phyloP scores from a whole-genome alignment of 495 filamentous ascomycete genomes.

The Apodospora peruviana region DNA sequence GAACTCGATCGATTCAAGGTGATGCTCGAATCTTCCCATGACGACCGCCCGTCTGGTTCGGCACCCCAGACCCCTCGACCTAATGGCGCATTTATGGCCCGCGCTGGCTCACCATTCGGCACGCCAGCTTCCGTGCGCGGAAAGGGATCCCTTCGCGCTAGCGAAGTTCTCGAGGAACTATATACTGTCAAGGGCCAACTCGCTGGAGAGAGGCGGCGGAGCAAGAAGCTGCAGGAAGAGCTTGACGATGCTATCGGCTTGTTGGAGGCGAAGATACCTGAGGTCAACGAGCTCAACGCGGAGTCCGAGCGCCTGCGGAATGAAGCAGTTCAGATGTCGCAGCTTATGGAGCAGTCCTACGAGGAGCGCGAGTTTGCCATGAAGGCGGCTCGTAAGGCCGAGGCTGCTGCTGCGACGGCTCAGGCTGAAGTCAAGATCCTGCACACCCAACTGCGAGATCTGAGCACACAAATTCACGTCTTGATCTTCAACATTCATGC shows the following conservation, averaged over 20 bases:
- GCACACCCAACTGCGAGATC: constrained; percentile 81
- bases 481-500: constrained; percentile 77
- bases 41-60: constrained; percentile 22
- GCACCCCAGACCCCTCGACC: constrained; percentile 55
- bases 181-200: constrained; percentile 49
- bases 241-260: constrained; percentile 72
- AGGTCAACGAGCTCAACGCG: constrained; percentile 59
- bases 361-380: constrained; percentile 53
- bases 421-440: constrained; percentile 72
- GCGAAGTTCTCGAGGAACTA: constrained; percentile 46
- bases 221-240: constrained; percentile 62
- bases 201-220: constrained; percentile 61
- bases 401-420: constrained; percentile 63
- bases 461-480: constrained; percentile 83
- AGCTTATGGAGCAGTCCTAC: constrained; percentile 54
- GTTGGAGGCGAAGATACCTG: constrained; percentile 64
- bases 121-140: constrained; percentile 46
- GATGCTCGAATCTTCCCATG: constrained; percentile 27
- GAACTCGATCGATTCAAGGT: constrained; percentile 59
- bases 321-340: constrained; percentile 77
- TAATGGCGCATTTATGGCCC: constrained; percentile 43
- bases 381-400: constrained; percentile 64
- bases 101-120: constrained; percentile 44
- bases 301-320: constrained; percentile 63
- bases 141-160: constrained; percentile 40